A percentile compares a stretch with the other conserved stretches of the same genome.
Evolutionary conservation across 345 rosid species (phyloP).

Genomic region (Sisymbrium altissimum): DNA sequence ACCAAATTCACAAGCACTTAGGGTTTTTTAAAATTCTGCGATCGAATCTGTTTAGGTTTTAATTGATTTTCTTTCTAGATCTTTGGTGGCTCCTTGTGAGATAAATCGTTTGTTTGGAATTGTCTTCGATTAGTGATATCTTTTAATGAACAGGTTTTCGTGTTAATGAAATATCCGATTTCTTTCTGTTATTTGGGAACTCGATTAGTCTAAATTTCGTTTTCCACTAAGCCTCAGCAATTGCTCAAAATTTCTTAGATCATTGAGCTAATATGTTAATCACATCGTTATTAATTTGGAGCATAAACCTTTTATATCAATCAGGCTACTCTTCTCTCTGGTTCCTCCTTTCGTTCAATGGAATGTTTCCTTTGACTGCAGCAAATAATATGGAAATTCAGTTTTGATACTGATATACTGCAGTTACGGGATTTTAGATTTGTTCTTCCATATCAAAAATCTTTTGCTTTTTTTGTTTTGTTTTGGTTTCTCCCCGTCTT

Average conservation of each 20-base stretch:
- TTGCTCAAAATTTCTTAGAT: too few species aligned
- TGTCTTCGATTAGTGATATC: background rate
- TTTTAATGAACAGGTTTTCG: background rate
- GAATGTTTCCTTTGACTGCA: background rate
- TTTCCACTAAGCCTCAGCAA: too few species aligned
- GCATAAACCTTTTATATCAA: too few species aligned
- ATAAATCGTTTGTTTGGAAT: background rate
- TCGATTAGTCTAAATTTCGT: too few species aligned
- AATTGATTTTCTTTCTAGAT: background rate
- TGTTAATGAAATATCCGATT: background rate
- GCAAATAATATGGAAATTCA: background rate
- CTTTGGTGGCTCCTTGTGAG: background rate
- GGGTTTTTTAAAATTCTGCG: background rate
- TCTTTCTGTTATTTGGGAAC: too few species aligned
- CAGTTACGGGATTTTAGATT: background rate
- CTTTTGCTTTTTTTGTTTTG: background rate
- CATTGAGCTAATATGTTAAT: background rate
- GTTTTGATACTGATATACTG: background rate
- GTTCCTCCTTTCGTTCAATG: too few species aligned
- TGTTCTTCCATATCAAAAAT: background rate
- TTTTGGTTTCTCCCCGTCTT: background rate
- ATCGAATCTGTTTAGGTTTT: background rate
- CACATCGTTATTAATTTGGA: background rate
- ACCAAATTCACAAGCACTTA: constrained; percentile 36
- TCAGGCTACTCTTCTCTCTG: too few species aligned